phyloP scores from a whole-genome alignment of 2,329 filamentous ascomycete species.

The Pseudocercospora ulei region DNA sequence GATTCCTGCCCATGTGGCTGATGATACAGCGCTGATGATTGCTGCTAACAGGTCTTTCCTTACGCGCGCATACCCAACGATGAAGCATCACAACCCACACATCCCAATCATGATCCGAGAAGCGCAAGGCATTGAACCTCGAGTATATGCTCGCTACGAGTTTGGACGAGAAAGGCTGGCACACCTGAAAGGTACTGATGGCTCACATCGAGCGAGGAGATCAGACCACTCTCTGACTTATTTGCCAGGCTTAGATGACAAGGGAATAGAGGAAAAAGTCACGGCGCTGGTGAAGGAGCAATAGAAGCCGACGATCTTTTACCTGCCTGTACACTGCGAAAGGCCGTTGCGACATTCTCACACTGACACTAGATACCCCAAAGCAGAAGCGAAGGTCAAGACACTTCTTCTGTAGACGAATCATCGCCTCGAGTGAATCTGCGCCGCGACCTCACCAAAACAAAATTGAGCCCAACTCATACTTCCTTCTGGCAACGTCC shows the following conservation, averaged over 20 bases:
- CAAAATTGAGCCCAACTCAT: constrained; percentile 35
- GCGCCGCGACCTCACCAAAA: constrained; percentile 26
- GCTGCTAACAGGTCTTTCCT: constrained; percentile 63
- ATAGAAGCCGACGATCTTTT: constrained; percentile 20
- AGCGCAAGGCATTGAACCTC: constrained; percentile 71
- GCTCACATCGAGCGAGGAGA: background rate
- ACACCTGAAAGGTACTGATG: constrained; percentile 48
- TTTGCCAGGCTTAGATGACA: constrained; percentile 53
- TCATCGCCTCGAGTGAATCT: background rate
- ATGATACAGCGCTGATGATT: constrained; percentile 1
- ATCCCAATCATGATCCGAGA: constrained; percentile 92
- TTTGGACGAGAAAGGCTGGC: constrained; percentile 60
- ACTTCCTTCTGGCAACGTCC: constrained; percentile 33
- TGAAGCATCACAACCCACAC: constrained; percentile 98
- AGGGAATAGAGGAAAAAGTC: constrained; percentile 60
- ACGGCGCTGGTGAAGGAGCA: constrained; percentile 51
- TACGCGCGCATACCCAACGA: constrained; percentile 82
- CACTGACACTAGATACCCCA: constrained; percentile 14
- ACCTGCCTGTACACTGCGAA: constrained; percentile 24
- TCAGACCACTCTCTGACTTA: background rate
- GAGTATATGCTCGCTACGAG: constrained; percentile 83
- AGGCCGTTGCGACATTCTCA: constrained; percentile 15
- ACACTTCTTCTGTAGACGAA: background rate
- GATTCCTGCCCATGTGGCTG: background rate
- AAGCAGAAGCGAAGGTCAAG: constrained; percentile 3